Evolutionary conservation across 108 stramenopile genomes (phyloP).

Genomic region (Nannochloropsis granulata): DNA sequence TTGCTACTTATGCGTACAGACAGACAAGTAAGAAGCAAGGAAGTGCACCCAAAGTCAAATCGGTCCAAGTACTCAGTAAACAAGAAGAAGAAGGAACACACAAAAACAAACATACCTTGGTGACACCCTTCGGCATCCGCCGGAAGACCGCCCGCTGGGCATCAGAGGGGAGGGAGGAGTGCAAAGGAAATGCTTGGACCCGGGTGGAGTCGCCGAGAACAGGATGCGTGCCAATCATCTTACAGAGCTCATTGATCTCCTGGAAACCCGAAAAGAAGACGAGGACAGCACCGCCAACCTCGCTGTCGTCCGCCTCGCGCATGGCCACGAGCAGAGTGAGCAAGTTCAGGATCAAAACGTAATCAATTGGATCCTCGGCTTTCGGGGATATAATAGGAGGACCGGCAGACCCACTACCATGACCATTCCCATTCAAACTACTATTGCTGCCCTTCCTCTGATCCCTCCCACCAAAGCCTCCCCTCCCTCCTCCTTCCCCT

Average conservation of each 20-base stretch:
- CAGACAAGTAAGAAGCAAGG: too few relatives aligned
- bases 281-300: conserved; percentile 59
- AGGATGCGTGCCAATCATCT: conserved; percentile 32
- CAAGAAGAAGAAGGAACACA: not conserved
- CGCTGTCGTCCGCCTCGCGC: not conserved
- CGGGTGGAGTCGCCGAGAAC: conserved; percentile 28
- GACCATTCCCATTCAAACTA: not conserved
- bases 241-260: conserved; percentile 54
- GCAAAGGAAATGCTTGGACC: conserved; percentile 58
- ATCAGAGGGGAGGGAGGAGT: conserved; percentile 56
- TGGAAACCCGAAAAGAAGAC: conserved; percentile 83
- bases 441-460: not conserved
- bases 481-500: not conserved
- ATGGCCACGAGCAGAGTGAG: not conserved
- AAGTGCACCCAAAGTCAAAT: too few relatives aligned
- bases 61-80: not conserved
- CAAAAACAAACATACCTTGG: not conserved
- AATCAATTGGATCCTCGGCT: not conserved
- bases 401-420: not conserved
- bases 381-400: not conserved
- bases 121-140: not conserved
- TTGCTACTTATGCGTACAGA: too few relatives aligned
- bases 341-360: not conserved
- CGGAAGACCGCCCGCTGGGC: conserved; percentile 60
- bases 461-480: not conserved